Evolutionary conservation across 2,329 filamentous ascomycete species (phyloP).

Genomic region (Fusarium secorum): DNA sequence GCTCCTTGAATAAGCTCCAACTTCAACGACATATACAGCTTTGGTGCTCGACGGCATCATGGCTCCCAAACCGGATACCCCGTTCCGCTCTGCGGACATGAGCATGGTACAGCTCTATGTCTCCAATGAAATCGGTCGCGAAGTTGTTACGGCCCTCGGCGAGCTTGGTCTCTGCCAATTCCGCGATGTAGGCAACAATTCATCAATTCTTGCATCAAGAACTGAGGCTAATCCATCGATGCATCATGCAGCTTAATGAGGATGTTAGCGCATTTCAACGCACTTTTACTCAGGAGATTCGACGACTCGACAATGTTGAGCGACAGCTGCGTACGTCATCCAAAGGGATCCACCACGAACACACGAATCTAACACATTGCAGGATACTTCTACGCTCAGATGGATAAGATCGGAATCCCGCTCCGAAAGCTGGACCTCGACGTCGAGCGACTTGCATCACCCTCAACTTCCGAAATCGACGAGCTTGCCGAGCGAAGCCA

Average conservation of each 20-base stretch:
- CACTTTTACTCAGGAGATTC: slow-evolving; percentile 97
- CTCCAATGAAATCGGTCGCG: slow-evolving; percentile 96
- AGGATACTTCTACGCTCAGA: slow-evolving; percentile 95
- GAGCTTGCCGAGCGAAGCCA: slow-evolving; percentile 93
- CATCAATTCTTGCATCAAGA: slow-evolving; percentile 21
- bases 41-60: slow-evolving; percentile 54
- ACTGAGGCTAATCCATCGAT: slow-evolving; percentile 25
- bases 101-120: slow-evolving; percentile 99
- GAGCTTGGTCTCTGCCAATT: slow-evolving; percentile 98
- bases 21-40: slow-evolving; percentile 41
- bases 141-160: slow-evolving; percentile 94
- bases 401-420: slow-evolving; percentile 88
- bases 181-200: slow-evolving; percentile 76
- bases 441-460: slow-evolving; percentile 82
- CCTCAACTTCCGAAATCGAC: slow-evolving; percentile 94
- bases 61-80: slow-evolving; percentile 81
- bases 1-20: slow-evolving; percentile 44
- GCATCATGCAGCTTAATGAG: slow-evolving; percentile 76
- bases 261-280: slow-evolving; percentile 94
- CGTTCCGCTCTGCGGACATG: slow-evolving; percentile 99
- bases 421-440: slow-evolving; percentile 94
- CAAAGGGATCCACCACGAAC: slow-evolving; percentile 15
- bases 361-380: slow-evolving; percentile 42
- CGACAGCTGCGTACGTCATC: slow-evolving; percentile 84
- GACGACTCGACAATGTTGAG: slow-evolving; percentile 97